Evolutionary conservation across 179 eudicot species (phyloP), one percentile per base, ranked within the genome.

Genomic region (Silene vulgaris): DNA sequence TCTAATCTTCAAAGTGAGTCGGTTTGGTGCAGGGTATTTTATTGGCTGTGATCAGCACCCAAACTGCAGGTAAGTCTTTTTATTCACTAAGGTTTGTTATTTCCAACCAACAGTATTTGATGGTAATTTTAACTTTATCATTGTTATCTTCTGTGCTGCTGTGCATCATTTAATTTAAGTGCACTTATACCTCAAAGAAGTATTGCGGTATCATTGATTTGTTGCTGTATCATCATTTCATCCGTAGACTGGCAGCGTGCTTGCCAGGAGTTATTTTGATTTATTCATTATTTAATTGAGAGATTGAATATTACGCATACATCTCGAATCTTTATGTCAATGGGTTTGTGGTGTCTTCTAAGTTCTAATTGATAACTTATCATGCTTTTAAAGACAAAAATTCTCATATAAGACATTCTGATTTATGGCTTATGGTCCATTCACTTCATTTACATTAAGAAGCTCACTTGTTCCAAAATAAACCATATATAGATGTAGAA

Each of bases 21-120:
- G 26, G 26, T 89, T 83, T 80, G 99, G 97, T 66, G 88, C 90
- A 65, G 99, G 97, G 62, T 95, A 90, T 81, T 92, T 90, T 80
- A 89, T 95, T 57, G 99, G 99, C 26, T 95, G 99, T 81, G 97
- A 95, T 86, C 90, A 92, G 70, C 97, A 95, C 79, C 97, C 97
- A 35, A 80, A 83, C 64, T 95, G 99, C 97, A 95, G 92, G 99
- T 94, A 82, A 92, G 97, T 86, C 23, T 26, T 59, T n/a, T 16
- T 69, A 71, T 26, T 21, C 14, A 50, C 61, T 28, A 14, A 19
- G 14, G 35, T 52, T 12, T 43, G 45, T 68, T 20, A n/a, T n/a
- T 30, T 69, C 65, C 30, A 21, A 35, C 30, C 26, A 14, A 5
- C 2, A 14, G 50, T 14, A 8, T 59, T 26, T 9, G 13, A 48